Evolutionary conservation across 257 asterid genomes (phyloP).

Genomic region (Solanum commersonii): DNA sequence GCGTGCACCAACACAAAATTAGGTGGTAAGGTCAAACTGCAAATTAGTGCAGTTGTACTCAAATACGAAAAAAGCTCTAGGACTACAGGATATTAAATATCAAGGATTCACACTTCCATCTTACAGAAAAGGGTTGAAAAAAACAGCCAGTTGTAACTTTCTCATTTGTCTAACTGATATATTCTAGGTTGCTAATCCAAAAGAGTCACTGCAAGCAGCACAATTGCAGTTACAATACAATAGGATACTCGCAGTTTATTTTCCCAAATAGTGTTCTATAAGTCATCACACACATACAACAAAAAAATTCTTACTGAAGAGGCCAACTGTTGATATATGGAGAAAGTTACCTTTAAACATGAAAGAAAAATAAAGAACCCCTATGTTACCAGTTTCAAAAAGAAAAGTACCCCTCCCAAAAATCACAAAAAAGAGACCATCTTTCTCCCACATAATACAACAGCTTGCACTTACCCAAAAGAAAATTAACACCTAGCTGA

Average conservation of each 20-base stretch:
- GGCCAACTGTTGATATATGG: background rate
- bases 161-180: background rate
- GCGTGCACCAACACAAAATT: background rate
- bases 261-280: background rate
- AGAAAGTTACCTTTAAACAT: background rate
- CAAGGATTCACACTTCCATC: background rate
- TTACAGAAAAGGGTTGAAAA: background rate
- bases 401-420: background rate
- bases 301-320: background rate
- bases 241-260: background rate
- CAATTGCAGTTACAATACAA: background rate
- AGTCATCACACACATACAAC: background rate
- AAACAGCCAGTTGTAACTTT: background rate
- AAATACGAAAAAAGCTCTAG: background rate
- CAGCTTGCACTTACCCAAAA: background rate
- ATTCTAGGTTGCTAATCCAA: background rate
- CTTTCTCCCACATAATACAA: background rate
- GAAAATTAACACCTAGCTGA: background rate
- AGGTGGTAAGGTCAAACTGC: background rate
- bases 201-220: background rate
- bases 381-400: background rate
- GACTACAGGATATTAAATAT: background rate
- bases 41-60: background rate
- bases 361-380: background rate
- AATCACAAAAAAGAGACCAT: background rate